Evolutionary conservation across 1,284 basidiomycete genomes (phyloP).

Genomic region (Athelia psychrophila): DNA sequence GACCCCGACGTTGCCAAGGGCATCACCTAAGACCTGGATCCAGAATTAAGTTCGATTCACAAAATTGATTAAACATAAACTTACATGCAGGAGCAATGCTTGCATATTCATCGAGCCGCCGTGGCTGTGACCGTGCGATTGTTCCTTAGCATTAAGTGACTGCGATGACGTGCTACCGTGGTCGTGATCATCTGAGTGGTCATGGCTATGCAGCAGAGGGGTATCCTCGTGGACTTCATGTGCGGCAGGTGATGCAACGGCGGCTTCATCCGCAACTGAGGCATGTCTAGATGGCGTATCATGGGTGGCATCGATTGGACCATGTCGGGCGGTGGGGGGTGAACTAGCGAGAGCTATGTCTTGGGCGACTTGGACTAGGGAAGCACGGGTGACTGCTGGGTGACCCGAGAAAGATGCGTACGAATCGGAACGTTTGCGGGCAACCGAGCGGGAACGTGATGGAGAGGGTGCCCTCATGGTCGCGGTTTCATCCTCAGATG

Average conservation of each 20-base stretch:
- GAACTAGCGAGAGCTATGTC: conserved; percentile 67
- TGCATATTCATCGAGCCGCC: conserved; percentile 96
- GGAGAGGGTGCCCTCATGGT: conserved; percentile 13
- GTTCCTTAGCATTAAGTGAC: conserved; percentile 14
- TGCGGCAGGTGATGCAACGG: not conserved
- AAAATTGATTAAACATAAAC: no score
- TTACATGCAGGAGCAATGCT: conserved; percentile 81
- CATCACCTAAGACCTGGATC: conserved; percentile 82
- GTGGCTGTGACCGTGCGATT: conserved; percentile 30
- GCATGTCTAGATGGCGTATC: conserved; percentile 11
- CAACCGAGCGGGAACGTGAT: conserved; percentile 20
- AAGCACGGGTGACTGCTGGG: conserved; percentile 86
- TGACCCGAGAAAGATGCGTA: conserved; percentile 75
- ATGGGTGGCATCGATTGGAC: conserved; percentile 8
- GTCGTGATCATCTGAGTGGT: conserved; percentile 11
- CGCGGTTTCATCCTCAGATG: conserved; percentile 17
- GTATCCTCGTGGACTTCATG: conserved; percentile 30
- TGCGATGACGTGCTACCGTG: conserved; percentile 6
- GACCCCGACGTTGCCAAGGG: conserved; percentile 96
- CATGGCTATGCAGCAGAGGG: conserved; percentile 32
- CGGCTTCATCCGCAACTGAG: not conserved
- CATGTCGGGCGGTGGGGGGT: conserved; percentile 34
- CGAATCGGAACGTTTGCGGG: conserved; percentile 46
- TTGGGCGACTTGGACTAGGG: conserved; percentile 85
- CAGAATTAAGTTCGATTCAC: no score